Evolutionary conservation across 495 filamentous ascomycete genomes (phyloP).

Genomic region (Penicillium paxilli): DNA sequence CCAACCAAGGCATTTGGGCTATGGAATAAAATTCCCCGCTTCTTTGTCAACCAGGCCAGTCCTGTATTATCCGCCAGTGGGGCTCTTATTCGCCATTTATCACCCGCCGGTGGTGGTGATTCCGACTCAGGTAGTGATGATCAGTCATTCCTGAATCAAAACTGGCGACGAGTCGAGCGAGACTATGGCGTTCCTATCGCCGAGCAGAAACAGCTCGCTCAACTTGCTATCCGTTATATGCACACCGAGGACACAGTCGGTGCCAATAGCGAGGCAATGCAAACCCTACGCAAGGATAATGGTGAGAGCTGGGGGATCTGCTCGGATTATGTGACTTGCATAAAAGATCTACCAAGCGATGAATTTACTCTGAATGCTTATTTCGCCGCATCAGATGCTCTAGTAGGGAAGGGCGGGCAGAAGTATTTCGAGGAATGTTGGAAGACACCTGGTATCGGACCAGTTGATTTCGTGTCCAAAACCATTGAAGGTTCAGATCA

Average conservation of each 20-base stretch:
- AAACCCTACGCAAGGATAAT: conserved; percentile 28
- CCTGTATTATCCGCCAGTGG: conserved; percentile 25
- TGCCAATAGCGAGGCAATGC: conserved; percentile 35
- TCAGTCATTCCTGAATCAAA: conserved; percentile 7
- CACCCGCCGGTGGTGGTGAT: neutral
- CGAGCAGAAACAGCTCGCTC: conserved; percentile 23
- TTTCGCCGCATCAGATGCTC: conserved; percentile 27
- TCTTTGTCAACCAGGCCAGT: conserved; percentile 28
- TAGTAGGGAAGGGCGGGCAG: conserved; percentile 32
- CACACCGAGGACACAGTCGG: conserved; percentile 30
- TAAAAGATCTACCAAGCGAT: conserved; percentile 8
- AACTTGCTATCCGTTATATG: conserved; percentile 17
- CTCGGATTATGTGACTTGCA: conserved; percentile 29
- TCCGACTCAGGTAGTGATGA: neutral
- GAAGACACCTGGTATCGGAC: conserved; percentile 10
- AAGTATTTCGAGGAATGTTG: conserved; percentile 35
- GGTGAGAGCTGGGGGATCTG: conserved; percentile 25
- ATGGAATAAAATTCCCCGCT: conserved; percentile 35
- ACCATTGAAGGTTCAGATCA: conserved; percentile 26
- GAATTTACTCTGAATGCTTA: conserved; percentile 19
- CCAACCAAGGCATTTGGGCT: conserved; percentile 26
- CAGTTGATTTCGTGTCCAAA: conserved; percentile 15
- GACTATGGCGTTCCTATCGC: conserved; percentile 18
- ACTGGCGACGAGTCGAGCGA: conserved; percentile 16
- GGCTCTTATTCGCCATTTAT: conserved; percentile 10